phyloP scores from a whole-genome alignment of 2,329 filamentous ascomycete species.

The Polytolypa hystricis region DNA sequence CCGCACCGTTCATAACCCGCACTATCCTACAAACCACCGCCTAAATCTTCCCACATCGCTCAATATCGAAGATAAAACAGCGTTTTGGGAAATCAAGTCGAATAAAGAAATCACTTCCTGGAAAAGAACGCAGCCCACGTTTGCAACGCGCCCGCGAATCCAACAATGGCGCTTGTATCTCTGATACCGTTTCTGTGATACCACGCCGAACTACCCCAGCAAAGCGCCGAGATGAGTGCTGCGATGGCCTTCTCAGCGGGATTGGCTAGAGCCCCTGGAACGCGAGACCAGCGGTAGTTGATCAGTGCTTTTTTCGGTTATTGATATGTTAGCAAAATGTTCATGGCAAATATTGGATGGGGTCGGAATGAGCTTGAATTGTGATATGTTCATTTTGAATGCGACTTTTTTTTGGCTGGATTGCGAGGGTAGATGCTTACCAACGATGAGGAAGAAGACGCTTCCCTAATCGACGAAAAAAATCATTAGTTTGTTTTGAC shows the following conservation, averaged over 20 bases:
- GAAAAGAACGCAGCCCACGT: conserved; percentile 12
- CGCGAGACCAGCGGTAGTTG: conserved; percentile 19
- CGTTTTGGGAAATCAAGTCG: no score
- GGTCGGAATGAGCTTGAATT: not conserved
- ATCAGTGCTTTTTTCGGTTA: conserved; percentile 12
- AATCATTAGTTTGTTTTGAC: no score
- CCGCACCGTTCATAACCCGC: no score
- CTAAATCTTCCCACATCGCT: no score
- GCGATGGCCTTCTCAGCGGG: conserved; percentile 22
- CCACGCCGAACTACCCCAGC: conserved; percentile 22
- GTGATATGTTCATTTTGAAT: not conserved
- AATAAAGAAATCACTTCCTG: no score
- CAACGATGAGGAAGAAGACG: conserved; percentile 16
- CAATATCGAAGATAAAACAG: no score
- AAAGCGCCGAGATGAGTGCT: conserved; percentile 15
- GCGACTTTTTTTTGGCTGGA: not conserved
- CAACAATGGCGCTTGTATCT: conserved; percentile 19
- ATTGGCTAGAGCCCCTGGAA: conserved; percentile 15
- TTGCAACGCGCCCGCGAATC: not conserved
- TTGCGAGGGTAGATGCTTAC: conserved; percentile 11
- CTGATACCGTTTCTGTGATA: conserved; percentile 20
- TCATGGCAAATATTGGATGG: not conserved
- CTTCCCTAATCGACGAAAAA: no score
- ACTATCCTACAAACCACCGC: no score
- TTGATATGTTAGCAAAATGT: not conserved